Base-by-base conservation (phyloP, 2,329 filamentous ascomycete species). In the Dactylonectria estremocensis region DNA sequence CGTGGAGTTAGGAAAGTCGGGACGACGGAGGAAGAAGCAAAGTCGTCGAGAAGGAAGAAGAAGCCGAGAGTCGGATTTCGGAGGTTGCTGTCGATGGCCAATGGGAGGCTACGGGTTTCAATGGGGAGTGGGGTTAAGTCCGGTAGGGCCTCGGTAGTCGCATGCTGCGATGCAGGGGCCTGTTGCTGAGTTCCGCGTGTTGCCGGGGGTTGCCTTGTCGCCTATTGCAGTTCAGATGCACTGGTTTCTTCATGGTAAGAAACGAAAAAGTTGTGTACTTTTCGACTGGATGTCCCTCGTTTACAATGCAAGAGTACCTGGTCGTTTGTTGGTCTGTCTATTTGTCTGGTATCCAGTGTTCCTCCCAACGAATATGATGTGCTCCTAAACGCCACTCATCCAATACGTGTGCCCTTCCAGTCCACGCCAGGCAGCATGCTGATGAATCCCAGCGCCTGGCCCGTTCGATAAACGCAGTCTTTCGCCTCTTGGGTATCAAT, bases 31-130 rank as follows among this genome's bases (percentile, higher is more conserved):
- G 43, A 61, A 31, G 48, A 52, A 40, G 40, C 24, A 68, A 67
- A 55, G 54, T 56, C 53, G 64, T 49, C 49, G 61, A 64, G 31
- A 54, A 62, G 55, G 56, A 62, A 60, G 57, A 58, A 54, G 58
- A 74, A 67, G 70, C 72, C 70, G 69, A 66, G 57, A 40, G 46
- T 67, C 66, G 73, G 73, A 66, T 69, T 75, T 73, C 65, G 72
- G 70, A 67, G 70, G 70, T 43, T 16, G 13, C 48, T 10, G 46
- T 18, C 10, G 28, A n/a, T 9, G 52, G 24, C 79, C 79, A 80
- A 80, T 80, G 56, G 72, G 63, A 73, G 66, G 61, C n/a, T 33
- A 45, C 62, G 69, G 69, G 72, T 76, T 78, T 70, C 69, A 62
- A 70, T 69, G 62, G 68, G 43, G 43, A 13, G 48, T 65, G 69